phyloP scores from a whole-genome alignment of 2,329 filamentous ascomycete species.

The Cladosporium phlei region DNA sequence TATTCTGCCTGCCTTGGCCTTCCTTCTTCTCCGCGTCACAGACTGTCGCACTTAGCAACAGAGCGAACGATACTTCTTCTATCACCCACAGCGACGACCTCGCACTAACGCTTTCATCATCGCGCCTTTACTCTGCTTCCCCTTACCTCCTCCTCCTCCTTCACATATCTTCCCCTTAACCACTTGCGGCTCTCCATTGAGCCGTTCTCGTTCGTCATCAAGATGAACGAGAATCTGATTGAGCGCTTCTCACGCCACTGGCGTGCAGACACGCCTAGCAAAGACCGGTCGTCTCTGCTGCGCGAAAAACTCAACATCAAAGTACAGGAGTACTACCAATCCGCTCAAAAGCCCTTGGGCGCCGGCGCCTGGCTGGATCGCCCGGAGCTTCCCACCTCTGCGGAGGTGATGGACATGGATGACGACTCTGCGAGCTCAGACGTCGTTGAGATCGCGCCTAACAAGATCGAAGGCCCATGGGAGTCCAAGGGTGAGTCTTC shows the following conservation, averaged over 20 bases:
- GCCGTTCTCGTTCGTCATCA: not conserved
- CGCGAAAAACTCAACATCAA: constrained; percentile 24
- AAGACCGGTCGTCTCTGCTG: constrained; percentile 14
- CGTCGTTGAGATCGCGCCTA: constrained; percentile 32
- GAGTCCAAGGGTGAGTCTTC: constrained; percentile 40
- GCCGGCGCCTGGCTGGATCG: constrained; percentile 27
- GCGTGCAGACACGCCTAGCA: not conserved
- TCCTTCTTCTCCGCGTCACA: not conserved
- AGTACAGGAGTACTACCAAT: constrained; percentile 26
- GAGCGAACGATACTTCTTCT: too few relatives aligned
- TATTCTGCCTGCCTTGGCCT: too few relatives aligned
- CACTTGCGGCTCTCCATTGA: not conserved
- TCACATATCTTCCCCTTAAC: not conserved
- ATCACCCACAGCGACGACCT: too few relatives aligned
- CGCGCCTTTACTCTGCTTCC: not conserved
- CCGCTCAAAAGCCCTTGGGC: constrained; percentile 14
- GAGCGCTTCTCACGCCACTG: constrained; percentile 27
- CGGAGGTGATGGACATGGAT: constrained; percentile 45
- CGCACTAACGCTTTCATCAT: too few relatives aligned
- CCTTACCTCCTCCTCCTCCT: not conserved
- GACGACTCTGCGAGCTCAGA: constrained; percentile 6
- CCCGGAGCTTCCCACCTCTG: constrained; percentile 52
- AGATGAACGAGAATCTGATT: constrained; percentile 24
- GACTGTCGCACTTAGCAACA: not conserved
- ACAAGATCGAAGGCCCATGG: constrained; percentile 56